A percentile compares a stretch with the other conserved stretches of the same genome.
These are phyloP conservation scores for Lipomyces yamanashiensis DNA, from an alignment of 805 yeast species.

Conservation along the genomic window DNA sequence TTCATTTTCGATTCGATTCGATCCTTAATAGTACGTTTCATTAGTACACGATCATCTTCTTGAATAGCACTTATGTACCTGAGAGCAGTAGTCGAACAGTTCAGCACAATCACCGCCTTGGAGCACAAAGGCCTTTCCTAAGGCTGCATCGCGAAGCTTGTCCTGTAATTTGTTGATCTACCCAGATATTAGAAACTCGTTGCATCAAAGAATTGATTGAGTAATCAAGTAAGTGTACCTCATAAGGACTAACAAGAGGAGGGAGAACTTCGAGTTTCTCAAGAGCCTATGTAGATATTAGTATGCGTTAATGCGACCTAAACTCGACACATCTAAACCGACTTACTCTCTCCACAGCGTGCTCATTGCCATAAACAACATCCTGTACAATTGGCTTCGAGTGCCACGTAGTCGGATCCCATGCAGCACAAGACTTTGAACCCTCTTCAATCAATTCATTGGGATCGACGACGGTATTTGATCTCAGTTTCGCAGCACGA, in stretches of 20 bases:
- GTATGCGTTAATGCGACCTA: neutral
- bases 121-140: slow-evolving; percentile 51
- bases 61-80: slow-evolving; percentile 14
- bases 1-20: slow-evolving; percentile 50
- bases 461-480: slow-evolving; percentile 40
- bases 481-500: slow-evolving; percentile 48
- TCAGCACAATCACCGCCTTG: slow-evolving; percentile 56
- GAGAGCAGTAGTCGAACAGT: slow-evolving; percentile 50
- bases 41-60: neutral
- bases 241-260: slow-evolving; percentile 49
- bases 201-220: neutral
- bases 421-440: slow-evolving; percentile 29
- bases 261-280: slow-evolving; percentile 51
- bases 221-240: slow-evolving; percentile 31
- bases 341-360: slow-evolving; percentile 44
- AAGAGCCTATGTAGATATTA: slow-evolving; percentile 40
- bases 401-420: slow-evolving; percentile 53
- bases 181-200: neutral
- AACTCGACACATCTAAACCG: neutral
- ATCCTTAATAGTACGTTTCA: slow-evolving; percentile 12
- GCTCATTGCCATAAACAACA: slow-evolving; percentile 49
- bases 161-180: slow-evolving; percentile 44
- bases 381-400: slow-evolving; percentile 51
- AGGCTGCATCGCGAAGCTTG: slow-evolving; percentile 49
- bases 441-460: neutral